Evolutionary conservation across 495 filamentous ascomycete genomes (phyloP).

Genomic region (Aspergillus egyptiacus): DNA sequence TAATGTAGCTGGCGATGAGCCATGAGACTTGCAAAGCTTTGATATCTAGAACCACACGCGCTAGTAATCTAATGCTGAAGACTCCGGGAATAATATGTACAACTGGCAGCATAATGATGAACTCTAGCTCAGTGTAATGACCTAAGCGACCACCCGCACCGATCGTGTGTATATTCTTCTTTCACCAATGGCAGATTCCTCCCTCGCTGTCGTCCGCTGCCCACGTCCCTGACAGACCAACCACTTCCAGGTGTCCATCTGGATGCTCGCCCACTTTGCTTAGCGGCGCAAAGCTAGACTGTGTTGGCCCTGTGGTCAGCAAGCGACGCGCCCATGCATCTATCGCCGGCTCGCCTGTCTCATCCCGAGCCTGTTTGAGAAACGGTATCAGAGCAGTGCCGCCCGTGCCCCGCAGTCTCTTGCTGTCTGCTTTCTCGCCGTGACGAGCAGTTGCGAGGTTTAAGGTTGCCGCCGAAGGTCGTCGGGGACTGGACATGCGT

Average conservation of each 20-base stretch:
- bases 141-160: neutral
- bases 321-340: slow-evolving; percentile 74
- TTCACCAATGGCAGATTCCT: slow-evolving; percentile 60
- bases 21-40: no score
- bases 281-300: slow-evolving; percentile 37
- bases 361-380: slow-evolving; percentile 88
- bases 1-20: no score
- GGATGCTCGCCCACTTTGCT: slow-evolving; percentile 64
- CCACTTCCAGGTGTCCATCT: slow-evolving; percentile 58
- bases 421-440: slow-evolving; percentile 38
- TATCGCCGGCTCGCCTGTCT: slow-evolving; percentile 88
- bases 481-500: slow-evolving; percentile 39
- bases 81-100: neutral
- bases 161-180: neutral
- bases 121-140: no score
- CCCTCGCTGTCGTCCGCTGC: slow-evolving; percentile 76
- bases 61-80: no score
- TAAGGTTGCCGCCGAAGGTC: slow-evolving; percentile 33
- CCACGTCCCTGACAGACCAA: slow-evolving; percentile 82
- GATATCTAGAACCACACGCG: no score
- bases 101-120: neutral
- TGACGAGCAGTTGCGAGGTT: slow-evolving; percentile 62
- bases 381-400: slow-evolving; percentile 91
- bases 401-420: slow-evolving; percentile 80
- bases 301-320: slow-evolving; percentile 52